These are phyloP conservation scores for Cercospora brassicicola DNA, from an alignment of 2,329 filamentous ascomycete genomes.

Conservation along the genomic window DNA sequence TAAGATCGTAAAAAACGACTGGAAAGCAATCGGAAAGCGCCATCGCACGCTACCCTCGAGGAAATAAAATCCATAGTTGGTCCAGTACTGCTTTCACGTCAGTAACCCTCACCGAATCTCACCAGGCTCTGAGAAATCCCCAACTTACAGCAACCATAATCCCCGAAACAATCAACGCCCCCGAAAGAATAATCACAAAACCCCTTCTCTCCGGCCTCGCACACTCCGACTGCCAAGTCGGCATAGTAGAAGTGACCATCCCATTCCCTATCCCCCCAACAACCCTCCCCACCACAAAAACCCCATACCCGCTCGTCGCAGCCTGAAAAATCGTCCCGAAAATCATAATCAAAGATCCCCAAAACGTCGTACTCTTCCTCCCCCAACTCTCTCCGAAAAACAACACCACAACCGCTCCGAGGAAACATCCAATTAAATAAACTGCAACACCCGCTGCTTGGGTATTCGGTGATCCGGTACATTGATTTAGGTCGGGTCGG, in stretches of 20 bases:
- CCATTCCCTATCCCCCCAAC: slow-evolving; percentile 57
- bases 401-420: slow-evolving; percentile 44
- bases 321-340: slow-evolving; percentile 45
- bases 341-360: slow-evolving; percentile 44
- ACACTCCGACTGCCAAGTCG: slow-evolving; percentile 57
- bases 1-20: slow-evolving; percentile 52
- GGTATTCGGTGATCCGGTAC: slow-evolving; percentile 5
- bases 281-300: slow-evolving; percentile 55
- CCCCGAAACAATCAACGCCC: slow-evolving; percentile 48
- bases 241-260: slow-evolving; percentile 57
- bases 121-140: not conserved
- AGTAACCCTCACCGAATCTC: too few species aligned
- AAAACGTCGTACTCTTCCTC: slow-evolving; percentile 46
- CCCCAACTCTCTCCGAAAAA: slow-evolving; percentile 44
- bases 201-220: slow-evolving; percentile 48
- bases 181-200: slow-evolving; percentile 52
- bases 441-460: slow-evolving; percentile 50
- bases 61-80: slow-evolving; percentile 46
- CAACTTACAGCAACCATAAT: slow-evolving; percentile 78
- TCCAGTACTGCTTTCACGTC: slow-evolving; percentile 54
- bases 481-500: not conserved
- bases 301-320: slow-evolving; percentile 42
- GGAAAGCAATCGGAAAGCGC: slow-evolving; percentile 58
- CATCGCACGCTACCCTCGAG: slow-evolving; percentile 43
- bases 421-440: slow-evolving; percentile 52